Evolutionary conservation across 2,329 filamentous ascomycete species (phyloP).

Genomic region (Colletotrichum abscissum): DNA sequence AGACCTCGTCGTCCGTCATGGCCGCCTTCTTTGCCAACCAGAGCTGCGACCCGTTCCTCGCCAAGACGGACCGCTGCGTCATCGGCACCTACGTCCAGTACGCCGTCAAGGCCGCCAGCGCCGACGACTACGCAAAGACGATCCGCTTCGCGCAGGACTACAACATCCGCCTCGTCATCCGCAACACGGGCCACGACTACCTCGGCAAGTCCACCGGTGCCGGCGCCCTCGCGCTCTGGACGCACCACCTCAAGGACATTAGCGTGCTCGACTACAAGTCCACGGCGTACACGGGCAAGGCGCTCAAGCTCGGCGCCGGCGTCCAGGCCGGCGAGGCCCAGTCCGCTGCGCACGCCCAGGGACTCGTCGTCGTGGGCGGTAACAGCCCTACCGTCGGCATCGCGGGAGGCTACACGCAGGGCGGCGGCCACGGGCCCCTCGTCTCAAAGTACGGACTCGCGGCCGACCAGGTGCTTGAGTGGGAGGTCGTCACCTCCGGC

Average conservation of each 20-base stretch:
- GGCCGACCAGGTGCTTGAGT: conserved; percentile 64
- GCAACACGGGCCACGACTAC: conserved; percentile 48
- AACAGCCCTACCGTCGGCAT: conserved; percentile 62
- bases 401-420: conserved; percentile 65
- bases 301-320: conserved; percentile 62
- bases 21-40: conserved; percentile 51
- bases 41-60: conserved; percentile 52
- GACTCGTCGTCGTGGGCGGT: conserved; percentile 58
- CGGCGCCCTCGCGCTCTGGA: conserved; percentile 52
- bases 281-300: conserved; percentile 56
- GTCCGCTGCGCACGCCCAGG: conserved; percentile 47
- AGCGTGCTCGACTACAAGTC: conserved; percentile 40
- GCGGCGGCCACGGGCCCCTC: conserved; percentile 64
- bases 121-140: conserved; percentile 28
- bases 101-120: conserved; percentile 29
- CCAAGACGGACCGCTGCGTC: conserved; percentile 17
- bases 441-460: conserved; percentile 59
- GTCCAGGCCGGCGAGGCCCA: conserved; percentile 57
- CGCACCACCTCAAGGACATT: conserved; percentile 53
- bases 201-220: conserved; percentile 50
- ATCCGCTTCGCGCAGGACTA: conserved; percentile 49
- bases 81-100: conserved; percentile 32
- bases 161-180: conserved; percentile 55
- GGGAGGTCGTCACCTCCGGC: conserved; percentile 58
- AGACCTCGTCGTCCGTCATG: conserved; percentile 53